phyloP scores from a whole-genome alignment of 2,329 filamentous ascomycete species.

The Phyllosticta citrichinensis region DNA sequence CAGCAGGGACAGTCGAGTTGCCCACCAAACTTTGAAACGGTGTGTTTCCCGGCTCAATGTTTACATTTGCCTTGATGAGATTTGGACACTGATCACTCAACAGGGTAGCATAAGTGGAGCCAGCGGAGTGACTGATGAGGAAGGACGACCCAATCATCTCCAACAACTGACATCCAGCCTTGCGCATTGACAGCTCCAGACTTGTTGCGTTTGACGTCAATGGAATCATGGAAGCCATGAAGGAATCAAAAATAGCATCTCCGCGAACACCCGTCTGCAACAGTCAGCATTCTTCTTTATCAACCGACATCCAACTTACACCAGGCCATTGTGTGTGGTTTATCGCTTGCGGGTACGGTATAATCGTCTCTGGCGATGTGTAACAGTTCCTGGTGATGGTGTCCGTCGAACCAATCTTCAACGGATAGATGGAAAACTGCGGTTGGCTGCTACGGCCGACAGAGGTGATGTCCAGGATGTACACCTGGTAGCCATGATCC shows the following conservation, averaged over 20 bases:
- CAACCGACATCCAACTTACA: neutral
- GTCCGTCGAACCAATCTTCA: constrained; percentile 3
- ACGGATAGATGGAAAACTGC: neutral
- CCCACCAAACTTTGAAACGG: constrained; percentile 13
- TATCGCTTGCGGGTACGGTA: constrained; percentile 11
- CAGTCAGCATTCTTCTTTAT: neutral
- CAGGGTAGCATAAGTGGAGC: constrained; percentile 16
- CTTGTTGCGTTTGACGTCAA: constrained; percentile 14
- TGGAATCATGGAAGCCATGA: constrained; percentile 24
- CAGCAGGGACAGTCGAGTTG: constrained; percentile 10
- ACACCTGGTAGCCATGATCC: constrained; percentile 36
- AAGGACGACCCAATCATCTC: constrained; percentile 34
- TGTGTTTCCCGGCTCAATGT: constrained; percentile 15
- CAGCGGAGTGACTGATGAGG: constrained; percentile 36
- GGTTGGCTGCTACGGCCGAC: constrained; percentile 20
- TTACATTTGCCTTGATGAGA: constrained; percentile 16
- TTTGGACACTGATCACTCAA: constrained; percentile 17
- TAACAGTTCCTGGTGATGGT: constrained; percentile 7
- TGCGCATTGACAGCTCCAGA: constrained; percentile 14
- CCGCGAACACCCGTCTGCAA: constrained; percentile 26
- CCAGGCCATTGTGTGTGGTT: constrained; percentile 13
- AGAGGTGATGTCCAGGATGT: constrained; percentile 33
- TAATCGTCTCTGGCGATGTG: constrained; percentile 5
- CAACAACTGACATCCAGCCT: constrained; percentile 27
- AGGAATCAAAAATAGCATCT: constrained; percentile 41